Percentiles rank a stretch among this genome's conserved stretches.
These are phyloP conservation scores for Rhodomyrtus tomentosa DNA, from an alignment of 345 rosid genomes.

Conservation along the genomic window DNA sequence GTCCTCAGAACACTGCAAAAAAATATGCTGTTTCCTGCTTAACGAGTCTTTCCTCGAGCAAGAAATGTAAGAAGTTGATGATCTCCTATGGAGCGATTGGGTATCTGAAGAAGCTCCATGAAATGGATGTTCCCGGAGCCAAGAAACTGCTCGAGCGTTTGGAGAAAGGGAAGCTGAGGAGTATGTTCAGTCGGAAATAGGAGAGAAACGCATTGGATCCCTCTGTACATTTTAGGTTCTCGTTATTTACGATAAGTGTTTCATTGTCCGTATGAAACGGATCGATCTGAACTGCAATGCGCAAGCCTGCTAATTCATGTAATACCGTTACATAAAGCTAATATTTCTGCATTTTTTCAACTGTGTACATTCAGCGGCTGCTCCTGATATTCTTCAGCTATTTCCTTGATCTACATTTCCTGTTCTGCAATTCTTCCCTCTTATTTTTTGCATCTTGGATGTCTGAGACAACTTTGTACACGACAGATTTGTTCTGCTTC, in stretches of 20 bases:
- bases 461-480: background rate
- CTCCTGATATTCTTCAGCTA: background rate
- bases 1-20: constrained; percentile 72
- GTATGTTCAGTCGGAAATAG: constrained; percentile 61
- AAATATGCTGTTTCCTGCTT: constrained; percentile 75
- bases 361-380: background rate
- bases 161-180: constrained; percentile 68
- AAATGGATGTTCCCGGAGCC: constrained; percentile 82
- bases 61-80: constrained; percentile 90
- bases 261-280: background rate
- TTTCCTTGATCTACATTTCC: background rate
- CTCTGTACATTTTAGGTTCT: constrained; percentile 5
- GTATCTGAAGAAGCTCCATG: constrained; percentile 76
- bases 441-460: background rate
- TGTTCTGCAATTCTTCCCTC: background rate
- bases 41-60: constrained; percentile 54
- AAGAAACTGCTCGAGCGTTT: constrained; percentile 77
- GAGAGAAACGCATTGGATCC: constrained; percentile 3
- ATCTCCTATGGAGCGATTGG: constrained; percentile 92
- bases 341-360: background rate
- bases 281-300: background rate
- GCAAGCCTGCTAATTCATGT: constrained; percentile 5
- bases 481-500: background rate
- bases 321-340: constrained; percentile 2
- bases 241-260: background rate